Conservation (phyloP, 768 basidiomycete species). For the Rubroboletus pulcherrimus region DNA sequence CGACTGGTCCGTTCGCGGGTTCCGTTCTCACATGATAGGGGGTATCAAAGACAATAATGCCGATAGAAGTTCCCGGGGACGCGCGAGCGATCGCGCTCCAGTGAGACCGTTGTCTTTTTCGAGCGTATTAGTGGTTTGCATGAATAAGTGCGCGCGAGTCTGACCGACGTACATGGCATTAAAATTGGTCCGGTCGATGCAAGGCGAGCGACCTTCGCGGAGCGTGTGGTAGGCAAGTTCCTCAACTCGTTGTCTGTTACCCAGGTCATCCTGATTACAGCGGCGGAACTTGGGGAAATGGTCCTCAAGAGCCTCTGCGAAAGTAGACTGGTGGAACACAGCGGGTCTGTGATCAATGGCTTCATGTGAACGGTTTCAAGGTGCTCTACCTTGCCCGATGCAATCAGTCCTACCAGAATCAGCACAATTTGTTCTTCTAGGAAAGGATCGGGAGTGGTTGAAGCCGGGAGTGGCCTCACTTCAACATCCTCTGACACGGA, state of each 20-base stretch:
- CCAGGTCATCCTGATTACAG: conserved; percentile 82
- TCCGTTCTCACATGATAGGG: conserved; percentile 60
- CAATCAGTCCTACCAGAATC: conserved; percentile 71
- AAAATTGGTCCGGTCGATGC: conserved; percentile 78
- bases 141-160: background rate
- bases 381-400: conserved; percentile 60
- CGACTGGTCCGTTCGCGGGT: background rate
- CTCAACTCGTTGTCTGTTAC: conserved; percentile 64
- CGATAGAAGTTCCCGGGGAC: conserved; percentile 59
- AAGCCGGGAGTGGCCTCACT: background rate
- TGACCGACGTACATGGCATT: conserved; percentile 50
- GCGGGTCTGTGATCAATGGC: conserved; percentile 1
- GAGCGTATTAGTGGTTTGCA: background rate
- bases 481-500: conserved; percentile 1
- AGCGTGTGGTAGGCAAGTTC: conserved; percentile 50
- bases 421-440: conserved; percentile 48
- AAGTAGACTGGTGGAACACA: conserved; percentile 43
- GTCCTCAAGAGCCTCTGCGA: conserved; percentile 64
- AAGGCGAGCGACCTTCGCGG: conserved; percentile 60
- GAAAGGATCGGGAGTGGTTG: conserved; percentile 19
- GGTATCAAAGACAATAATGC: conserved; percentile 76
- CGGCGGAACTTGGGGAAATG: conserved; percentile 60
- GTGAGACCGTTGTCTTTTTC: conserved; percentile 58
- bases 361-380: background rate
- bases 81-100: conserved; percentile 73